phyloP scores from a whole-genome alignment of 2,329 filamentous ascomycete species.

The Elsinoe australis region DNA sequence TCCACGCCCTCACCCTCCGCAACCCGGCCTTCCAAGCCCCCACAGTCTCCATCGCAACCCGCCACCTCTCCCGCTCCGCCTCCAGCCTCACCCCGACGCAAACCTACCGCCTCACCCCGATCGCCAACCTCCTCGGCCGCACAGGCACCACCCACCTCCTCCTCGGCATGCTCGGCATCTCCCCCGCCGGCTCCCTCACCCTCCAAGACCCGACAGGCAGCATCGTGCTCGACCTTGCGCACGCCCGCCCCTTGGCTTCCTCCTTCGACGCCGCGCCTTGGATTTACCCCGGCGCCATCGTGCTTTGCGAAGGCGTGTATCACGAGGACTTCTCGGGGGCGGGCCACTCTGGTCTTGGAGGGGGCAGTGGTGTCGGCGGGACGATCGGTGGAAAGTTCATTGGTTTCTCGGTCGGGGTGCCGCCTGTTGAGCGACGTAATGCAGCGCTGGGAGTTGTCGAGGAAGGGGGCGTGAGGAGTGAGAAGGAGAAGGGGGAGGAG shows the following conservation, averaged over 20 bases:
- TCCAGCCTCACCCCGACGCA: conserved; percentile 51
- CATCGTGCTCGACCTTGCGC: conserved; percentile 72
- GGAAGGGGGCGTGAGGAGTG: conserved; percentile 42
- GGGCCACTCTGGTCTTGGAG: conserved; percentile 52
- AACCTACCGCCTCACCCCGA: conserved; percentile 80
- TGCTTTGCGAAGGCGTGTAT: conserved; percentile 91
- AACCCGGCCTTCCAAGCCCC: conserved; percentile 90
- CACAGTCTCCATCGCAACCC: conserved; percentile 53
- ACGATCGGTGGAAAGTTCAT: conserved; percentile 88
- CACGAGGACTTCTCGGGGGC: conserved; percentile 76
- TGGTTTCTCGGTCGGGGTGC: conserved; percentile 82
- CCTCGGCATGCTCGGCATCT: conserved; percentile 70
- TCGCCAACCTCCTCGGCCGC: conserved; percentile 66
- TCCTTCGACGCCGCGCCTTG: conserved; percentile 65
- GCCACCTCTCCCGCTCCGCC: conserved; percentile 51
- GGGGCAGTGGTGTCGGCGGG: conserved; percentile 75
- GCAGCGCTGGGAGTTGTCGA: conserved; percentile 65
- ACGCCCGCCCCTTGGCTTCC: conserved; percentile 69
- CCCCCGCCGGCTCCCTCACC: conserved; percentile 73
- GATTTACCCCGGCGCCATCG: conserved; percentile 94
- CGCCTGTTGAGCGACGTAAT: conserved; percentile 78
- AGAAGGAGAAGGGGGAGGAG: conserved; percentile 33
- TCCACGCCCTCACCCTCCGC: conserved; percentile 83
- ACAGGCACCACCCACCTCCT: conserved; percentile 80
- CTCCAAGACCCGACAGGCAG: conserved; percentile 83